These are phyloP conservation scores for Ormosia emarginata DNA, from an alignment of 306 rosid species.

Conservation along the genomic window DNA sequence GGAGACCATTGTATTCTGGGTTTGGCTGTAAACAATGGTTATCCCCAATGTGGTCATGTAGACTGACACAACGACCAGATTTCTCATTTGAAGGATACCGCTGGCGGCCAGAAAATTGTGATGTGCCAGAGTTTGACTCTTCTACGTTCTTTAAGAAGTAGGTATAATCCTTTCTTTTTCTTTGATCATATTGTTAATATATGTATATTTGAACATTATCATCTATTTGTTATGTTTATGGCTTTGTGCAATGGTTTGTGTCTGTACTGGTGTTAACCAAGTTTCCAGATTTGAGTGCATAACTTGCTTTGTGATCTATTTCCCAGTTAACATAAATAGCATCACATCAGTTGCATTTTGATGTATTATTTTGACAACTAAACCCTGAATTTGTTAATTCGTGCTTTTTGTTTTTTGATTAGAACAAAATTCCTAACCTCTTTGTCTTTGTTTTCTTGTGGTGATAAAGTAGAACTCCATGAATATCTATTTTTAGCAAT, in stretches of 20 bases:
- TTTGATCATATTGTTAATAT: constrained; percentile 2
- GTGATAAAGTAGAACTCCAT: not conserved
- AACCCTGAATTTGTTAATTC: not conserved
- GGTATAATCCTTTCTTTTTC: constrained; percentile 24
- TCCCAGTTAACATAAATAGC: not conserved
- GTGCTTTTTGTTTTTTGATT: not conserved
- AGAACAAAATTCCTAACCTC: not conserved
- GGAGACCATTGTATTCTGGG: constrained; percentile 80
- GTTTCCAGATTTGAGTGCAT: not conserved
- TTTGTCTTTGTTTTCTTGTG: not conserved
- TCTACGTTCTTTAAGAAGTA: constrained; percentile 73
- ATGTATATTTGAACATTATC: not conserved
- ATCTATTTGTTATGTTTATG: not conserved
- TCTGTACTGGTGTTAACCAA: not conserved
- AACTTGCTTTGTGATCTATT: not conserved
- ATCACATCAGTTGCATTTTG: not conserved
- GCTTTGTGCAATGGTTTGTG: not conserved
- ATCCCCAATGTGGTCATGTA: constrained; percentile 90
- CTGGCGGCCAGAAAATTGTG: constrained; percentile 82
- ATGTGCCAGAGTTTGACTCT: constrained; percentile 65
- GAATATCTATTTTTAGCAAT: not conserved
- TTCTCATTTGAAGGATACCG: constrained; percentile 82
- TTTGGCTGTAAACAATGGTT: constrained; percentile 77
- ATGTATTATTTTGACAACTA: not conserved
- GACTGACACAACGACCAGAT: constrained; percentile 68